A percentile compares a stretch with the other conserved stretches of the same genome.
Evolutionary conservation across 208 protist species (phyloP).

Genomic region (Willaertia magna): DNA sequence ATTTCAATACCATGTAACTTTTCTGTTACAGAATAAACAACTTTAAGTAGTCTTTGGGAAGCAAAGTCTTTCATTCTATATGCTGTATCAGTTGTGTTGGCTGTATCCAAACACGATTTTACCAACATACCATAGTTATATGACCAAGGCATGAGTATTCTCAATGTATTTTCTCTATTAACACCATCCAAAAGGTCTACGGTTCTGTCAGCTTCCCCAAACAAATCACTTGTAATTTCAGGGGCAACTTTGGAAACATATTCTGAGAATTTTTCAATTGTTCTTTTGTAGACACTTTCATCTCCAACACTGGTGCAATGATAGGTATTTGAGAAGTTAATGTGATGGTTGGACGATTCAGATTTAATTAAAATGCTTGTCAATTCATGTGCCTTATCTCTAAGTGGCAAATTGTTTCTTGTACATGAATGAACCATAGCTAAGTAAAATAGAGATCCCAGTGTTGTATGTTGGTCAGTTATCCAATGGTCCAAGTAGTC

Average conservation of each 20-base stretch:
- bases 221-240: background rate
- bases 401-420: background rate
- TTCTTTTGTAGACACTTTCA: background rate
- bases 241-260: background rate
- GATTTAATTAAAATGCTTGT: background rate
- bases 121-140: background rate
- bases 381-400: background rate
- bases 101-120: background rate
- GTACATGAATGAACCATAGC: background rate
- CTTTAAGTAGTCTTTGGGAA: background rate
- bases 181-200: background rate
- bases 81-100: background rate
- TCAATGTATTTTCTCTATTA: background rate
- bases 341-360: background rate
- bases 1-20: background rate
- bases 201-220: background rate
- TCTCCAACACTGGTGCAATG: background rate
- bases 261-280: background rate
- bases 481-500: background rate
- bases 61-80: background rate
- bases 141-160: background rate
- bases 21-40: background rate
- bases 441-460: background rate
- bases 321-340: background rate
- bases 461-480: background rate